Conservation (phyloP, 148 eudicot species). For the Euryodendron excelsum region DNA sequence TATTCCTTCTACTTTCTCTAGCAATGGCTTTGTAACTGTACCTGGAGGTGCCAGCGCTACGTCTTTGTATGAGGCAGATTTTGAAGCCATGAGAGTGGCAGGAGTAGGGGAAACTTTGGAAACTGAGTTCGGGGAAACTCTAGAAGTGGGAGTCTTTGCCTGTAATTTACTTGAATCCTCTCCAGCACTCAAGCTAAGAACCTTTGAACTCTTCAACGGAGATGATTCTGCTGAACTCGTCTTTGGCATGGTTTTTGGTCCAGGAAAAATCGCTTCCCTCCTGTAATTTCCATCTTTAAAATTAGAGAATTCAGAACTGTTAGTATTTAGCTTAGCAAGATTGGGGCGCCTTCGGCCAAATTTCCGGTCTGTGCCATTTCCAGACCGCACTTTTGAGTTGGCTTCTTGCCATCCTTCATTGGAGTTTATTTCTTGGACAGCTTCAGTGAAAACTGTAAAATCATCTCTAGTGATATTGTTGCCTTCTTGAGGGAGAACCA, state of each 20-base stretch:
- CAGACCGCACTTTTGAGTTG: conserved; percentile 62
- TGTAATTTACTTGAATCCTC: conserved; percentile 30
- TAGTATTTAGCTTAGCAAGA: conserved; percentile 65
- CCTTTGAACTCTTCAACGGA: conserved; percentile 43
- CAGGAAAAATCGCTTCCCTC: conserved; percentile 37
- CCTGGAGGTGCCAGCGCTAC: conserved; percentile 97
- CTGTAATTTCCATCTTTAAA: conserved; percentile 43
- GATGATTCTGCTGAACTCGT: conserved; percentile 33
- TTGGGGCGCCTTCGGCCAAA: conserved; percentile 56
- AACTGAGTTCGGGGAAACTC: conserved; percentile 22
- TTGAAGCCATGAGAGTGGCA: conserved; percentile 58
- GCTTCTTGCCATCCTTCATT: conserved; percentile 99
- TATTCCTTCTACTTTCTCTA: conserved; percentile 52
- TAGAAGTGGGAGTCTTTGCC: conserved; percentile 25
- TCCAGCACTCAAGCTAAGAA: conserved; percentile 21
- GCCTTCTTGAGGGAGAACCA: conserved; percentile 32
- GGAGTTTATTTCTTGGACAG: conserved; percentile 44
- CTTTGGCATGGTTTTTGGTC: conserved; percentile 40
- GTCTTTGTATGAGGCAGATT: conserved; percentile 92
- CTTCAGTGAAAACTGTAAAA: conserved; percentile 29
- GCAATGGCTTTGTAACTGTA: conserved; percentile 70
- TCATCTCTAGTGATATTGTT: conserved; percentile 31
- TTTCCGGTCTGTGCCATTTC: conserved; percentile 43
- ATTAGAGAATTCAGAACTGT: conserved; percentile 32
- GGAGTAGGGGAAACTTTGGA: conserved; percentile 34